Conservation (phyloP, 2,329 filamentous ascomycete species). For the Diaporthe caulivora region DNA sequence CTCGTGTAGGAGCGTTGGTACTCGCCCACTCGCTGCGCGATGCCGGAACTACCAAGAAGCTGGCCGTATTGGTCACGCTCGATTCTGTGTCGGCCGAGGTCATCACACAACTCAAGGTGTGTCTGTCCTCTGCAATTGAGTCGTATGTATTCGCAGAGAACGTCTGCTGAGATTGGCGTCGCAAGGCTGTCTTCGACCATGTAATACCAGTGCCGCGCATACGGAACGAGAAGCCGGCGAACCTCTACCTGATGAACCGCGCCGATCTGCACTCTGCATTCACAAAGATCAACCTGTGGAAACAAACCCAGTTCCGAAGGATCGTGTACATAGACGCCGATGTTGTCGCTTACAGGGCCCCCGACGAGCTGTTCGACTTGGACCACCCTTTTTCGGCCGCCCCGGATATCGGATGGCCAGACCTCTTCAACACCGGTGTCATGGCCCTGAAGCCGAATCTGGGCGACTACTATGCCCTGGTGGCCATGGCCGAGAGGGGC, state of each 20-base stretch:
- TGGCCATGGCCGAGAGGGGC: slow-evolving; percentile 85
- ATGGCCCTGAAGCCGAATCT: slow-evolving; percentile 91
- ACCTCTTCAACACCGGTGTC: slow-evolving; percentile 97
- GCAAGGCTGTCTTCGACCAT: slow-evolving; percentile 85
- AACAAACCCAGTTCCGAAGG: slow-evolving; percentile 87
- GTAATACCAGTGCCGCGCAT: slow-evolving; percentile 87
- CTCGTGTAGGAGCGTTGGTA: slow-evolving; percentile 81
- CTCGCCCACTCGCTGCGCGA: slow-evolving; percentile 95
- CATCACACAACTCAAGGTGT: slow-evolving; percentile 82
- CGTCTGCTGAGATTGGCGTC: slow-evolving; percentile 42
- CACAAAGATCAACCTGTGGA: slow-evolving; percentile 97
- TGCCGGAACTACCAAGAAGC: slow-evolving; percentile 85
- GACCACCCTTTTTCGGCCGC: slow-evolving; percentile 75
- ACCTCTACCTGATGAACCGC: slow-evolving; percentile 92
- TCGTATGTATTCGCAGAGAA: neutral
- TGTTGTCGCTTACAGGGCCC: slow-evolving; percentile 88
- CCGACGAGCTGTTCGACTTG: slow-evolving; percentile 89
- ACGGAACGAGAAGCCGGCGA: slow-evolving; percentile 80
- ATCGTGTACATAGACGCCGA: slow-evolving; percentile 97
- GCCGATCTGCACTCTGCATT: slow-evolving; percentile 92
- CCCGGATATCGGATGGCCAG: slow-evolving; percentile 97
- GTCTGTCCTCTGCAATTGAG: slow-evolving; percentile 40
- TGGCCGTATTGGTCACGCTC: slow-evolving; percentile 85
- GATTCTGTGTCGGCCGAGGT: slow-evolving; percentile 83
- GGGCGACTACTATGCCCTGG: slow-evolving; percentile 88